A percentile compares a stretch with the other conserved stretches of the same genome.
Conservation (phyloP, 805 yeast genomes). For the Hagleromyces aurorensis region DNA sequence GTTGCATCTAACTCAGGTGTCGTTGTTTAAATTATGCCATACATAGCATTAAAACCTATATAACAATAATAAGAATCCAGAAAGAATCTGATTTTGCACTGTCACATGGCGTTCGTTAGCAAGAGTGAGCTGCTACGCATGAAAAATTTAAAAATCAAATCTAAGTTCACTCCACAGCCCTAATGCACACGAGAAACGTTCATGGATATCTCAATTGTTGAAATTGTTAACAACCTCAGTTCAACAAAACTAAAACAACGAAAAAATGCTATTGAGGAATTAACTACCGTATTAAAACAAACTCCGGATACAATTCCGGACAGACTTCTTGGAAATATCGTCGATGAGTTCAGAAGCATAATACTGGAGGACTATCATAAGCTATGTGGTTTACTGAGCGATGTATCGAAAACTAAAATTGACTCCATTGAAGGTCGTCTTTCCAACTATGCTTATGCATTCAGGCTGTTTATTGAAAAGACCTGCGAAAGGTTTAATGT, state of each 20-base stretch:
- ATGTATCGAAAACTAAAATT: constrained; percentile 14
- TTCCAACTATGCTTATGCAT: constrained; percentile 20
- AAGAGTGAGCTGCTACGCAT: too few relatives aligned
- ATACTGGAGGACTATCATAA: constrained; percentile 33
- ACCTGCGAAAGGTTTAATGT: constrained; percentile 17
- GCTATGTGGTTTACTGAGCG: constrained; percentile 9
- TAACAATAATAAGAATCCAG: too few relatives aligned
- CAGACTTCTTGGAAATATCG: constrained; percentile 16
- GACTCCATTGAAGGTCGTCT: constrained; percentile 28
- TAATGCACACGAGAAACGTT: constrained; percentile 1
- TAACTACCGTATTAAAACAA: constrained; percentile 29
- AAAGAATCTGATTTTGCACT: too few relatives aligned
- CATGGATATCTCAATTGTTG: constrained; percentile 11
- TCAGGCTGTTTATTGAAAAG: constrained; percentile 27
- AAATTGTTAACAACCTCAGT: constrained; percentile 23
- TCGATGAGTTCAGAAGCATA: constrained; percentile 26
- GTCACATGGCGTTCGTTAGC: too few relatives aligned
- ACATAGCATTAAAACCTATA: too few relatives aligned
- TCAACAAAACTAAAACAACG: constrained; percentile 51
- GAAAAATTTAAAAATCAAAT: background rate
- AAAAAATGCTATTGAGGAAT: constrained; percentile 39
- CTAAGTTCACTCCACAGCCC: background rate
- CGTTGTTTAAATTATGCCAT: constrained; percentile 75
- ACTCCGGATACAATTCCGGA: constrained; percentile 16
- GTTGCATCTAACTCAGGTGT: constrained; percentile 99